Evolutionary conservation across 2,329 filamentous ascomycete species (phyloP), one percentile per base, ranked within the genome.

Genomic region (Hymenoscyphus albidus): DNA sequence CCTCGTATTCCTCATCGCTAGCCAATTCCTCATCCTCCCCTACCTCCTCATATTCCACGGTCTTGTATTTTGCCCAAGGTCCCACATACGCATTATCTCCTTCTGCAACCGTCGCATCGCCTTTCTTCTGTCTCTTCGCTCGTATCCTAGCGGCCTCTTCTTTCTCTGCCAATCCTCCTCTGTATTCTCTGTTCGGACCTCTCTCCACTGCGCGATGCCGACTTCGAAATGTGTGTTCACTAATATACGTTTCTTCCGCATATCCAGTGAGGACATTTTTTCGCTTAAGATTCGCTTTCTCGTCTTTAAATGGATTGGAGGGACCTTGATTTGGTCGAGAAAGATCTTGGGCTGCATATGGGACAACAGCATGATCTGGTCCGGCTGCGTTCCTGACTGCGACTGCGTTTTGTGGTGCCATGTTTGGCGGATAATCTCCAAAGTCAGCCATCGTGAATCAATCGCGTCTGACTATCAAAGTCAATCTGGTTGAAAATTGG

Each of bases 71-170:
- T 9, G 95, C 96, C 96, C 96, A 99, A 0, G 95, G 96, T 0
- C 96, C 96, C 44, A 96, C 85, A 77, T 99, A 99, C 57, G 93
- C 89, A 62, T 89, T 89, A 7, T 92, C 88, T 0, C 95, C 95
- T 72, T 97, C 93, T 0, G 93, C 89, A 48, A 97, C 83, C 18
- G 88, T 87, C 54, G 92, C 86, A 75, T 94, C 88, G 58, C 95
- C 95, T 74, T 95, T 97, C 70, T 81, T 87, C 77, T 98, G 93
- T 66, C 95, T 84, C 71, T 88, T 90, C n/a, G 88, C 82, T 58
- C 89, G 82, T 76, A 92, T 80, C 65, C 81, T 81, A 44, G 86
- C 86, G 5, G 88, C 87, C 64, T 88, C 85, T 69, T 90, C 90
- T 77, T 96, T 97, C 35, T 85, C 80, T 13, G 87, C 77, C 22